phyloP scores from a whole-genome alignment of 2,329 filamentous ascomycete species.

The Colletotrichum sublineola region DNA sequence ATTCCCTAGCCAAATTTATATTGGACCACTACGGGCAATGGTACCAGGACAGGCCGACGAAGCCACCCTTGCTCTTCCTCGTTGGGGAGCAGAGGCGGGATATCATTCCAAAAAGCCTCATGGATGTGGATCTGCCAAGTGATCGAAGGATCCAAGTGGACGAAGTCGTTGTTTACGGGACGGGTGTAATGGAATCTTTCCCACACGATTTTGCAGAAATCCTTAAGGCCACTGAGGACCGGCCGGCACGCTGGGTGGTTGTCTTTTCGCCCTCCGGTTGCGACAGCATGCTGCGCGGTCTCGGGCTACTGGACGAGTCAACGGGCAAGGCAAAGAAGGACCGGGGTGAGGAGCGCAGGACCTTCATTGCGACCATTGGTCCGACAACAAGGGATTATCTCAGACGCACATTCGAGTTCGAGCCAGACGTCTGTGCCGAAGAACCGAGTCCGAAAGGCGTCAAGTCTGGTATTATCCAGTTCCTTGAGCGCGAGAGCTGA shows the following conservation, averaged over 20 bases:
- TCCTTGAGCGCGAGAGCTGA: constrained; percentile 46
- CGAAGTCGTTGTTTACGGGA: constrained; percentile 89
- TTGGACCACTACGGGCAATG: constrained; percentile 78
- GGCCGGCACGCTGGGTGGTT: constrained; percentile 75
- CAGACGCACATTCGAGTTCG: constrained; percentile 71
- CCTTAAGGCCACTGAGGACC: constrained; percentile 60
- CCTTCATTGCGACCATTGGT: constrained; percentile 87
- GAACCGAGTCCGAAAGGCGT: constrained; percentile 87
- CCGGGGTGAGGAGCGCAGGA: constrained; percentile 54
- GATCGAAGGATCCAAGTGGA: constrained; percentile 74
- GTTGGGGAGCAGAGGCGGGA: constrained; percentile 92
- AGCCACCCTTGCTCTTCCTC: constrained; percentile 82
- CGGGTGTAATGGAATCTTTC: constrained; percentile 85
- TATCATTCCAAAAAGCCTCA: constrained; percentile 86
- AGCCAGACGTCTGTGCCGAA: constrained; percentile 84
- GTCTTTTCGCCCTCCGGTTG: constrained; percentile 79
- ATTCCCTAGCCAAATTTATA: constrained; percentile 82
- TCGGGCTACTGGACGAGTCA: constrained; percentile 64
- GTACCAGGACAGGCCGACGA: constrained; percentile 58
- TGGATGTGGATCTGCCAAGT: constrained; percentile 64
- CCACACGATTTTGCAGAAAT: constrained; percentile 71
- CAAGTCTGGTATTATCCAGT: constrained; percentile 72
- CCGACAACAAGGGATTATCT: constrained; percentile 90
- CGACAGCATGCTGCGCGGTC: constrained; percentile 68
- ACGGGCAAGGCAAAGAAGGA: constrained; percentile 56